These are phyloP conservation scores for Pseudopediastrum boryanum DNA, from an alignment of 139 green algal genomes.

Conservation along the genomic window DNA sequence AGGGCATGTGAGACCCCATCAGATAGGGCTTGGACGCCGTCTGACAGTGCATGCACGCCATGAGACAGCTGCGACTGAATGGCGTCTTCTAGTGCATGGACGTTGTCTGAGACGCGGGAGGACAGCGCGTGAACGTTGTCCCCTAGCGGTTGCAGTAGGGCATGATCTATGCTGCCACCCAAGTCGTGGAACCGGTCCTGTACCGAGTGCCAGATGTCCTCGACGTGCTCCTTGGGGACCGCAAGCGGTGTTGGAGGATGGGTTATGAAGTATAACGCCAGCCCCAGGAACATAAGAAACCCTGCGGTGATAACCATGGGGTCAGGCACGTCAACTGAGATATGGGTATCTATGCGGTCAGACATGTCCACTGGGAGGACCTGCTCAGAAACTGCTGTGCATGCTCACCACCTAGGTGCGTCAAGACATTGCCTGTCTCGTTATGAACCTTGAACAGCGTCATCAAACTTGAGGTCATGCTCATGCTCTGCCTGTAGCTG, in stretches of 20 bases:
- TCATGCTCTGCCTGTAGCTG: constrained; percentile 77
- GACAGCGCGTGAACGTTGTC: constrained; percentile 36
- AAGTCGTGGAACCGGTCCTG: constrained; percentile 31
- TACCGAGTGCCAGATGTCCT: constrained; percentile 52
- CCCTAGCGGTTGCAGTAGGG: neutral
- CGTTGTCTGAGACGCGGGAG: constrained; percentile 14
- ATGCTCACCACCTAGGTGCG: constrained; percentile 59
- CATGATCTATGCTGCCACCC: neutral
- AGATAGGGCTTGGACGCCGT: constrained; percentile 9
- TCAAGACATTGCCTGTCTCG: constrained; percentile 95
- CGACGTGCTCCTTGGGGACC: constrained; percentile 54
- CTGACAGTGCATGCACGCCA: neutral
- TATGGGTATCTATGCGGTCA: neutral
- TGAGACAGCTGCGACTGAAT: constrained; percentile 8
- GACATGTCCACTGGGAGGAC: neutral
- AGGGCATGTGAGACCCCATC: constrained; percentile 21
- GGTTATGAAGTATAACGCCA: constrained; percentile 60
- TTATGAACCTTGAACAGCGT: constrained; percentile 93
- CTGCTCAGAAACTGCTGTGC: neutral
- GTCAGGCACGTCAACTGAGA: neutral
- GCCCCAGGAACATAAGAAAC: constrained; percentile 71
- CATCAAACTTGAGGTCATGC: constrained; percentile 59
- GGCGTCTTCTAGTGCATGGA: constrained; percentile 35
- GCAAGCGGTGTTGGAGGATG: constrained; percentile 55
- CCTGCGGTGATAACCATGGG: constrained; percentile 48